phyloP scores from a whole-genome alignment of 192 early-diverging fungal genomes.

The Geosiphon pyriformis region DNA sequence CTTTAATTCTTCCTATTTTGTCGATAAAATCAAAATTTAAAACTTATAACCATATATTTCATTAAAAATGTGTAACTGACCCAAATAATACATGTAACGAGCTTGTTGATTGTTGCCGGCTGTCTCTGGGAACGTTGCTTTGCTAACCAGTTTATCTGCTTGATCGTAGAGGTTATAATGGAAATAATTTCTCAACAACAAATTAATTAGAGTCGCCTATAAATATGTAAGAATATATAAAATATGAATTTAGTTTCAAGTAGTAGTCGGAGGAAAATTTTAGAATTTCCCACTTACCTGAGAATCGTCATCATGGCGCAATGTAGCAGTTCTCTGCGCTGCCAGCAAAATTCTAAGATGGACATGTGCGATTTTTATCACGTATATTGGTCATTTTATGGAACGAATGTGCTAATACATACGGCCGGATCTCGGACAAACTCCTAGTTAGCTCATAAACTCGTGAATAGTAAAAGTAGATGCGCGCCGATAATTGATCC shows the following conservation, averaged over 20 bases:
- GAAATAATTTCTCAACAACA: constrained; percentile 89
- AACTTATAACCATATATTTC: not conserved
- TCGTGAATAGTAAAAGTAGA: constrained; percentile 92
- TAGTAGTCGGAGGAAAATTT: too few relatives aligned
- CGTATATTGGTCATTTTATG: too few relatives aligned
- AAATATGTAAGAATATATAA: not conserved
- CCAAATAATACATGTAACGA: constrained; percentile 91
- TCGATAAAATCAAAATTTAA: not conserved
- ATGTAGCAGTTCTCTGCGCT: constrained; percentile 85
- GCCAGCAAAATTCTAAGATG: constrained; percentile 60
- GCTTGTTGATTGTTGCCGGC: constrained; percentile 92
- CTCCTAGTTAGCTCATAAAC: constrained; percentile 76
- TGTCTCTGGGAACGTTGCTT: constrained; percentile 82
- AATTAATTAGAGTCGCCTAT: constrained; percentile 83
- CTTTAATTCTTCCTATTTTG: constrained; percentile 78
- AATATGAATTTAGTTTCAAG: constrained; percentile 9
- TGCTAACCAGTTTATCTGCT: constrained; percentile 93
- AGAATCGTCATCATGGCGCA: constrained; percentile 86
- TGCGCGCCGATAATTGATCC: constrained; percentile 82
- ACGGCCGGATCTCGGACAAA: constrained; percentile 73
- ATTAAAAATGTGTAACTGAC: not conserved
- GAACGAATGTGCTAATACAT: constrained; percentile 29
- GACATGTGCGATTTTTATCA: constrained; percentile 6
- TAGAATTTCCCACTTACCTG: constrained; percentile 52
- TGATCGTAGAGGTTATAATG: constrained; percentile 95